Base-by-base conservation (phyloP, 78 protist species). In the Emiliania huxleyi region DNA sequence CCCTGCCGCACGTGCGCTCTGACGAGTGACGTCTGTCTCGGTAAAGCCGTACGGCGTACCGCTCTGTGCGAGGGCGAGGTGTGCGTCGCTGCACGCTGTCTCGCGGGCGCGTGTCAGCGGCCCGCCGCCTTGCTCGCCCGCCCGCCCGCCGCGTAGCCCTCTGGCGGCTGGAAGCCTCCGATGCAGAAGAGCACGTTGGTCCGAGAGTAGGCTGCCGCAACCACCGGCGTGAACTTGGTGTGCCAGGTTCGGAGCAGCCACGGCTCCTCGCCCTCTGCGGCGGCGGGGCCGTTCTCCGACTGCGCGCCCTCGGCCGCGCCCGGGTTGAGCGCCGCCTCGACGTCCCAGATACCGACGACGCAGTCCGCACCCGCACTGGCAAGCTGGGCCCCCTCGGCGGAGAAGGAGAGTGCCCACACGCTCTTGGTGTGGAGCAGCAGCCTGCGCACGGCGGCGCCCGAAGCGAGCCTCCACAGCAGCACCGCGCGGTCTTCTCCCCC, bases 321-420 rank as follows among this genome's bases (percentile, higher is more conserved):
- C 0, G 49, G 21, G 46, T 33, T 3, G 35, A 21, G 26, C 48
- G 85, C 85, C 37, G 37, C 85, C 33, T 2, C 33, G 33, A 40
- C 88, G 90, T 85, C 90, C 90, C 90, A 85, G 44, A 85, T 44
- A n/a, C 35, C 33, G 43, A 85, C 12, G 35, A 35, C 11, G 90
- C 90, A 33, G 73, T 45, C 90, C 29, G 2, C 45, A 1, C 48
- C 40, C 23, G 37, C 73, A 46, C 73, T 33, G 22, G 26, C 90
- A 26, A 85, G 71, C 46, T 18, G 45, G 44, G 73, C 71, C 33
- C 45, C 69, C 38, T 85, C 90, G 26, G 5, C 22, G n/a, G 90
- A 85, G 90, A 85, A 85, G 42, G 35, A 69, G n/a, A 85, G 33
- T 11, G 35, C 1, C 90, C 73, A 48, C 46, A 85, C 44, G 75